Base-by-base conservation (phyloP, 495 filamentous ascomycete species). In the Tirmania nivea region DNA sequence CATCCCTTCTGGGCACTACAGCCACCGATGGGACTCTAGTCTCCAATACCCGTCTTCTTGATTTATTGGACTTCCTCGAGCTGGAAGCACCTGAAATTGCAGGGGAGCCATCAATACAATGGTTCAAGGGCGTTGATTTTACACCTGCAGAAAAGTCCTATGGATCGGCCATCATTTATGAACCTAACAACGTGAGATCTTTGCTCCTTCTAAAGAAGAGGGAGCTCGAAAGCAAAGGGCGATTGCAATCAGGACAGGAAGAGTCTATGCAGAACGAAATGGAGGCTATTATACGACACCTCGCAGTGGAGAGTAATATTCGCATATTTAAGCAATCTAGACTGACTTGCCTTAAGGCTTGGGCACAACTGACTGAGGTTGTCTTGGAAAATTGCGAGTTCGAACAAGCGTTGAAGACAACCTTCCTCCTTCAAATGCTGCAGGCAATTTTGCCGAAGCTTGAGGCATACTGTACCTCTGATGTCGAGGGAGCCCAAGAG, bases 51-150 rank as follows among this genome's bases (percentile, higher is more conserved):
- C 83, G 80, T 7, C 74, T 96, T 12, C 92, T 95, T 65, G 92
- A 95, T 57, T 75, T 95, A 19, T 86, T 94, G 54, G 92, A 96
- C 67, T 94, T 96, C 54, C 72, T 86, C 34, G 80, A 87, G 53
- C 65, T 84, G 8, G 78, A 87, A 45, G 70, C 78, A 45, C 59
- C 69, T 2, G 72, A 72, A 56, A 57, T 70, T 37, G 61, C 73
- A 35, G 53, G 66, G 10, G 52, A 60, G 2, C 79, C 83, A 8
- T 54, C 69, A 11, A 66, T 78, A 17, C 63, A 64, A 10, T 69
- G 75, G 37, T 79, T 87, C 52, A 63, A 69, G 14, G 75, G 77
- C 42, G 59, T 89, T 36, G 75, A 81, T 54, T 61, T 89, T 73
- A 73, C 51, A 57, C 67, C 10, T 70, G 75, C 51, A 67, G 70